Conservation (phyloP, 768 basidiomycete species). For the Termitomyces sp. region DNA sequence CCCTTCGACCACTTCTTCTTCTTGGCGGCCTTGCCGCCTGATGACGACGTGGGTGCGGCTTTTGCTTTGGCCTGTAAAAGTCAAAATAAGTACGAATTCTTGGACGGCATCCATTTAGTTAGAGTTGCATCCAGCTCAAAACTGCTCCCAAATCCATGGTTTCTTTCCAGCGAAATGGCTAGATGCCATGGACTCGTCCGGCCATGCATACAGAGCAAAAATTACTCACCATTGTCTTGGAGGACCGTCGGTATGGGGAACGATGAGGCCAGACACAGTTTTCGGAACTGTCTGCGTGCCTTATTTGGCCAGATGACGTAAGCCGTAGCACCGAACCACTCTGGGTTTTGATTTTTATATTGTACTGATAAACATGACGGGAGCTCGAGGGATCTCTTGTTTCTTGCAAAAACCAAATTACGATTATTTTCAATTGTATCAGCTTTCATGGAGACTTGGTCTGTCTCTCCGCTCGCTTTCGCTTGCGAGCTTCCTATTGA, state of each 20-base stretch:
- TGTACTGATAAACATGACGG: no score
- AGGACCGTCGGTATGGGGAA: slow-evolving; percentile 37
- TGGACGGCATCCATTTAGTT: slow-evolving; percentile 29
- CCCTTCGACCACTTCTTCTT: slow-evolving; percentile 99
- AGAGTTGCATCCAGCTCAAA: slow-evolving; percentile 33
- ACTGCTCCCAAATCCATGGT: neutral
- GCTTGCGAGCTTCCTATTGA: neutral
- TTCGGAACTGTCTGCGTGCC: slow-evolving; percentile 28
- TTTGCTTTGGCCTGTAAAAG: slow-evolving; percentile 62
- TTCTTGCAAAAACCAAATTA: neutral
- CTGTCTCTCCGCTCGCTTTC: neutral
- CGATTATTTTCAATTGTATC: no score
- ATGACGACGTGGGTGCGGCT: slow-evolving; percentile 58
- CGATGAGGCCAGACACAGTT: slow-evolving; percentile 13
- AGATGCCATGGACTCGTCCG: neutral
- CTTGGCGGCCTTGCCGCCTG: slow-evolving; percentile 85
- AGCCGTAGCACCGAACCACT: slow-evolving; percentile 6
- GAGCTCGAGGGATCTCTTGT: neutral
- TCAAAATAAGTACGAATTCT: slow-evolving; percentile 16
- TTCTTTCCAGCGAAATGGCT: neutral
- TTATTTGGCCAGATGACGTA: slow-evolving; percentile 34
- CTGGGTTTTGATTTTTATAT: no score
- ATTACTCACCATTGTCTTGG: slow-evolving; percentile 37
- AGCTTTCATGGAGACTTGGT: no score
- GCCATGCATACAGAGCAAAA: slow-evolving; percentile 5